Evolutionary conservation across 1,284 basidiomycete genomes (phyloP), one percentile per base, ranked within the genome.

Genomic region (Amylostereum areolatum): DNA sequence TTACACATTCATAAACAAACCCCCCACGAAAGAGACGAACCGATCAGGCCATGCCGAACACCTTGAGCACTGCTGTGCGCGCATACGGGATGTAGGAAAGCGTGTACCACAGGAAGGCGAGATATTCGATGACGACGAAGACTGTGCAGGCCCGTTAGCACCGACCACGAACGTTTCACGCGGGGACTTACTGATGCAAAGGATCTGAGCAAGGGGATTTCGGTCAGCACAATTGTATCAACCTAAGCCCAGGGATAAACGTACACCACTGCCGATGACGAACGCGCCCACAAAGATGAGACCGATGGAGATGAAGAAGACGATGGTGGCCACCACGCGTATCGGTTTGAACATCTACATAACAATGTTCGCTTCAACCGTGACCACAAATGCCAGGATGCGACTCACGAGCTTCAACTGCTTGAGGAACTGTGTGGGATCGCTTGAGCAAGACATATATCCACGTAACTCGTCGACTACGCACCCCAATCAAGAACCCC

Each of bases 341-440:
- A 95, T 81, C 45, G 90, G 87, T 66, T 94, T 92, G 77, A 96
- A 96, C 92, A 95, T 95, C 89, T 92, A 57, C 8, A 42, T 4
- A n/a, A 42, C 32, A 46, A 39, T n/a, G 37, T 33, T 55, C 31
- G 52, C 36, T 45, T 56, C 4, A 57, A 47, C 37, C 27, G 27
- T 24, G 18, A 33, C 4, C 31, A 40, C 18, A 18, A 24, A 40
- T 27, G 24, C 34, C 32, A 31, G 12, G 4, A 36, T 18, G 42
- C 12, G 28, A 54, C 77, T 59, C 57, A 89, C 89, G 56, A 90
- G 74, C 67, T 91, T 89, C 37, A 88, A 52, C 65, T 95, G 92
- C 56, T 79, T 86, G 54, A 69, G 65, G 68, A 94, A 95, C 80
- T 93, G 47, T 11, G 24, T 12, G n/a, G n/a, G n/a, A 36, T 45